Percentiles rank a stretch among this genome's conserved stretches.
These are phyloP conservation scores for Cymodocea nodosa DNA, from an alignment of 116 monocot species.

Conservation along the genomic window DNA sequence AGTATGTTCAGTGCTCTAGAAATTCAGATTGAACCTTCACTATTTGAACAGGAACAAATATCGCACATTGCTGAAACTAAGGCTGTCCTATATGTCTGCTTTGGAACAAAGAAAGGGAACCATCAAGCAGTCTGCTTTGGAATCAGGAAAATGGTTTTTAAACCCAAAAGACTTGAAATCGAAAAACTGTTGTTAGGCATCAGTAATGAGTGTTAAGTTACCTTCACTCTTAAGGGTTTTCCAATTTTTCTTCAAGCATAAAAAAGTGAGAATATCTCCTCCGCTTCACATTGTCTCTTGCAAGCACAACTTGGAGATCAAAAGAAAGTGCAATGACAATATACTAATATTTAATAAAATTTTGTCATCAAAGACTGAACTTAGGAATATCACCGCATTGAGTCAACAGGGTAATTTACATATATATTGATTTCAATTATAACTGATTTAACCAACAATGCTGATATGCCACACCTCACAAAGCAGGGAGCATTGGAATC, in stretches of 20 bases:
- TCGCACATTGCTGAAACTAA: no score
- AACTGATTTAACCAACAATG: conserved; percentile 30
- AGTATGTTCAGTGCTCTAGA: no score
- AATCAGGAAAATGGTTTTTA: no score
- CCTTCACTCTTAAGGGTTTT: conserved; percentile 17
- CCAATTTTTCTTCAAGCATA: conserved; percentile 19
- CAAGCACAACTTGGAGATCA: conserved; percentile 75
- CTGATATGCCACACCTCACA: conserved; percentile 68
- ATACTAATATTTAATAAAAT: conserved; percentile 13
- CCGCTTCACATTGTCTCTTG: conserved; percentile 66
- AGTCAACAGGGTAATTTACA: conserved; percentile 50
- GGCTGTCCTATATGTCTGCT: no score
- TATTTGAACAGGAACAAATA: no score
- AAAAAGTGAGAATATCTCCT: conserved; percentile 29
- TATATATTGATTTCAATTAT: conserved; percentile 30
- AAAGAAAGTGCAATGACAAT: conserved; percentile 34
- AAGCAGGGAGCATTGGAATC: conserved; percentile 37
- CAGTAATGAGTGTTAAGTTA: conserved; percentile 11
- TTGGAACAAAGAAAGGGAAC: no score
- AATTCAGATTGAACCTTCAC: no score
- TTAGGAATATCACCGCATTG: conserved; percentile 28
- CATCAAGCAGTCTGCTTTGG: no score
- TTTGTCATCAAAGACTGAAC: conserved; percentile 20
- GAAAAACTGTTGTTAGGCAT: no score
- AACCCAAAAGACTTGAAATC: no score